Evolutionary conservation across 1,284 basidiomycete species (phyloP).

Genomic region (Marasmius fiardii): DNA sequence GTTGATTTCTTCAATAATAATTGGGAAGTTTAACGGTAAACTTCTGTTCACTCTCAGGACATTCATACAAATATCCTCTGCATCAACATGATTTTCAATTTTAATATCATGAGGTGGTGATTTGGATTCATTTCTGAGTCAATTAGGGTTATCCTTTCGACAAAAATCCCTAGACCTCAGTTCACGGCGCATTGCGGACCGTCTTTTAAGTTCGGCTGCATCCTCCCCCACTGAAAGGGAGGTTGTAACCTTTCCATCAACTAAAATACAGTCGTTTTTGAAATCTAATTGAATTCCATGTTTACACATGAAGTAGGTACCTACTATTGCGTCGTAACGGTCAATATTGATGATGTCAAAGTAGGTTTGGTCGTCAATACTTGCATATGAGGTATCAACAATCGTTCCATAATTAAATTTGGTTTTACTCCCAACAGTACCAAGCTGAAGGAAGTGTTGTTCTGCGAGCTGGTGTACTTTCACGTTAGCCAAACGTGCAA

Average conservation of each 20-base stretch:
- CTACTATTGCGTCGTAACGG: conserved; percentile 27
- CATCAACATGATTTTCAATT: not conserved
- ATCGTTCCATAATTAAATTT: conserved; percentile 13
- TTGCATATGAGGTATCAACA: conserved; percentile 14
- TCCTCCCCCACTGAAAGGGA: conserved; percentile 15
- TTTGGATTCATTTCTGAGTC: not conserved
- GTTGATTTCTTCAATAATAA: conserved; percentile 2
- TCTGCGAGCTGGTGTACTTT: conserved; percentile 9
- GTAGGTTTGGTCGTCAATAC: conserved; percentile 17
- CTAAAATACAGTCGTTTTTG: conserved; percentile 12
- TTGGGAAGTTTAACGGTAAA: conserved; percentile 1
- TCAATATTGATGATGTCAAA: conserved; percentile 30
- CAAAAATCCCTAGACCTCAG: not conserved
- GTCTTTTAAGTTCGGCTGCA: not conserved
- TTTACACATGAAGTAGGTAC: conserved; percentile 24
- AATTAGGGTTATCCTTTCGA: not conserved
- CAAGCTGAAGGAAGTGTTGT: conserved; percentile 14
- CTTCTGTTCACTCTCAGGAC: not conserved
- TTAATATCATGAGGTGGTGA: not conserved
- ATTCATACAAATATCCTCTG: not conserved
- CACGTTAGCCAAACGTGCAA: conserved; percentile 6
- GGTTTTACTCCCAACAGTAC: conserved; percentile 13
- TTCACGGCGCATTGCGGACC: conserved; percentile 9
- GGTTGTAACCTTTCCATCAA: conserved; percentile 5
- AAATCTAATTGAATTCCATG: conserved; percentile 25